These are phyloP conservation scores for Dryas drummondii DNA, from an alignment of 306 rosid genomes.

Conservation along the genomic window DNA sequence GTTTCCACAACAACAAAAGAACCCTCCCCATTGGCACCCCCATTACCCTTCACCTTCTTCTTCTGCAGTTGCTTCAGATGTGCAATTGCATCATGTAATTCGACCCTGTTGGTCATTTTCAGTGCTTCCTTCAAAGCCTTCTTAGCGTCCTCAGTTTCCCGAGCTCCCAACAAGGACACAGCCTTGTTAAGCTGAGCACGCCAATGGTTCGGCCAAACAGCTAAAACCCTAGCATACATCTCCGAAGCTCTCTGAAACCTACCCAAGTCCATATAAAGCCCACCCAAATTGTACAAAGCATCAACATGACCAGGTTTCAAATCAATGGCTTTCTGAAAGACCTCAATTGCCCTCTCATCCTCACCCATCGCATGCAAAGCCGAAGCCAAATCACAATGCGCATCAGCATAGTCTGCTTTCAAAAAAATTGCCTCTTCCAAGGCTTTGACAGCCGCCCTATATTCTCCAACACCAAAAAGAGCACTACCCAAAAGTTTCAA, in stretches of 20 bases:
- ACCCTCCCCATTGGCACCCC: constrained; percentile 58
- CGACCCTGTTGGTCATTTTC: constrained; percentile 98
- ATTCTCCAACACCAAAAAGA: constrained; percentile 94
- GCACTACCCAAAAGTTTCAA: constrained; percentile 97
- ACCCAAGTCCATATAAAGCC: constrained; percentile 92
- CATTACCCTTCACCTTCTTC: constrained; percentile 74
- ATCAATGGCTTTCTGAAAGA: constrained; percentile 97
- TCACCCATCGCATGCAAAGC: constrained; percentile 92
- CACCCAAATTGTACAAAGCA: constrained; percentile 93
- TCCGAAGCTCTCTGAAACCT: constrained; percentile 96
- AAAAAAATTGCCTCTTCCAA: constrained; percentile 91
- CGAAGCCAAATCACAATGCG: constrained; percentile 97
- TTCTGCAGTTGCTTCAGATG: constrained; percentile 96
- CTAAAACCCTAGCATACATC: constrained; percentile 93
- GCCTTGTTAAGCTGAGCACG: constrained; percentile 98
- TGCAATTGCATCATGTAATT: constrained; percentile 89
- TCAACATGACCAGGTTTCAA: constrained; percentile 91
- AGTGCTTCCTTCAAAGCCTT: constrained; percentile 90
- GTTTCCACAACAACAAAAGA: constrained; percentile 61
- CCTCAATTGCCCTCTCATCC: constrained; percentile 95
- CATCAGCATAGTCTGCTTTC: constrained; percentile 96
- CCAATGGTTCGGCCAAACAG: constrained; percentile 98
- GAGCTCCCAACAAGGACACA: constrained; percentile 90
- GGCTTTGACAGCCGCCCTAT: constrained; percentile 93
- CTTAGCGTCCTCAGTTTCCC: constrained; percentile 88